Conservation (phyloP, 805 yeast species). For the Kockiozyma suomiensis region DNA sequence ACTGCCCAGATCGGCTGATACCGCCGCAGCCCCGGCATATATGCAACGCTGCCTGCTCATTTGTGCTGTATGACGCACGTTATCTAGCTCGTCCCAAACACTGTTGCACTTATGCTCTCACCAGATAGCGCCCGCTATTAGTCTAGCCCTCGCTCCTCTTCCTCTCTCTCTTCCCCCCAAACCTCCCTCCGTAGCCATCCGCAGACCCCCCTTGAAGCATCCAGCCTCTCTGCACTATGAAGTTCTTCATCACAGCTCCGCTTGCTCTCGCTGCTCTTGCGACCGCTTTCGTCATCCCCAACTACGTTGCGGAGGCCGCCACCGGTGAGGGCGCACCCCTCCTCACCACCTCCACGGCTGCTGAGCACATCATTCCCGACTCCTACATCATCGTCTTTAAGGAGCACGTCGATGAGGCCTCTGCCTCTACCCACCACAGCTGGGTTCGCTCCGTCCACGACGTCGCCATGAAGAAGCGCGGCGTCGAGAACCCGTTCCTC, state of each 20-base stretch:
- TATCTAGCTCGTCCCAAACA: neutral
- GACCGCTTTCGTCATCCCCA: conserved; percentile 32
- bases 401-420: conserved; percentile 56
- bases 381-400: conserved; percentile 87
- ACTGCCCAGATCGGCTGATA: conserved; percentile 6
- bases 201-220: neutral
- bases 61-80: conserved; percentile 12
- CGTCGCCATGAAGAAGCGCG: conserved; percentile 45
- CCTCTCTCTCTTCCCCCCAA: conserved; percentile 1
- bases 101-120: neutral
- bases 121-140: conserved; percentile 1
- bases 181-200: conserved; percentile 3
- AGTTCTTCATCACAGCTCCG: conserved; percentile 27
- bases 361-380: conserved; percentile 49
- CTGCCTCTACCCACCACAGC: conserved; percentile 64
- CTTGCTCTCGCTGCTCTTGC: conserved; percentile 28
- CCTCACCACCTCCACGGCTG: conserved; percentile 49
- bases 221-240: conserved; percentile 14
- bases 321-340: conserved; percentile 46
- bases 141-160: neutral
- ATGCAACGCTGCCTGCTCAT: neutral
- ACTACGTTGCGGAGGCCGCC: conserved; percentile 15
- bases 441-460: conserved; percentile 47
- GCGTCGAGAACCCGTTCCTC: conserved; percentile 39
- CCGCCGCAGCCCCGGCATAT: neutral